Conservation (phyloP, 345 rosid genomes). For the Rhodamnia argentea region DNA sequence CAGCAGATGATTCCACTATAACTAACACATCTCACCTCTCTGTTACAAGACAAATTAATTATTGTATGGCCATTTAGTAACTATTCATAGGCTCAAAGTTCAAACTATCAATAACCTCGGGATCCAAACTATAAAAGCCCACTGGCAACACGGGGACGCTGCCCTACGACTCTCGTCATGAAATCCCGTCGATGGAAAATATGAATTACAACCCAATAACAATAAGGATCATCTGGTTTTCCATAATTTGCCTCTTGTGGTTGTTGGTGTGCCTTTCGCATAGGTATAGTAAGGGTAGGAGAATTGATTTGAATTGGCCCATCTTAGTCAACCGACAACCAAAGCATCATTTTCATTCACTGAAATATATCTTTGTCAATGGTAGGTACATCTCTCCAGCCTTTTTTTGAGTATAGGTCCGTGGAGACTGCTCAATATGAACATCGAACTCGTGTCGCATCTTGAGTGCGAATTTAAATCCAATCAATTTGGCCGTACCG, state of each 20-base stretch:
- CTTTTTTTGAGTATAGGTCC: not conserved
- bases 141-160: too few species aligned
- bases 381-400: not conserved
- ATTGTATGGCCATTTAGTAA: too few species aligned
- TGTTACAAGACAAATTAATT: too few species aligned
- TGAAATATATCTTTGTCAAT: not conserved
- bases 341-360: not conserved
- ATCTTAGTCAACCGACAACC: not conserved
- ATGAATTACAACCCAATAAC: too few species aligned
- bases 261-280: not conserved
- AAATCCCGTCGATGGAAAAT: too few species aligned
- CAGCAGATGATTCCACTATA: too few species aligned
- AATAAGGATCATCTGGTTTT: not conserved
- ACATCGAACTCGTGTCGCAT: not conserved
- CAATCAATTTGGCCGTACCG: not conserved
- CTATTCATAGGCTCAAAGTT: too few species aligned
- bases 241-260: not conserved
- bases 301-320: not conserved
- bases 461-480: not conserved
- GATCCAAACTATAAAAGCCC: too few species aligned
- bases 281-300: not conserved
- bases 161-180: too few species aligned
- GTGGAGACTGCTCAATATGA: not conserved
- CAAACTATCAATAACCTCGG: too few species aligned
- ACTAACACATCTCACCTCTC: too few species aligned